Percentiles rank a stretch among this genome's conserved stretches.
Conservation (phyloP, 2,329 filamentous ascomycete genomes). For the Fusarium sp. region DNA sequence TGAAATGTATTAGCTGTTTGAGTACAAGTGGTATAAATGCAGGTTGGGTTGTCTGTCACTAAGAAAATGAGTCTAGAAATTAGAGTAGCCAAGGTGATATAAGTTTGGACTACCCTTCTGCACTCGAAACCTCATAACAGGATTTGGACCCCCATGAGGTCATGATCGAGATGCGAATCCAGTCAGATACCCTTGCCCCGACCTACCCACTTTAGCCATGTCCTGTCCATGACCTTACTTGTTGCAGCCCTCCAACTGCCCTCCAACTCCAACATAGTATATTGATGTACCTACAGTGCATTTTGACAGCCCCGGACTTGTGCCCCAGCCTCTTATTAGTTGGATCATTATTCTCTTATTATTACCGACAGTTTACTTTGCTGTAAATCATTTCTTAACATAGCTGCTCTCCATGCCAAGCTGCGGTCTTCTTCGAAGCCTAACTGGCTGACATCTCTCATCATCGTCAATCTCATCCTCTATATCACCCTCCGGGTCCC, state of each 20-base stretch:
- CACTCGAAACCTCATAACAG: conserved; percentile 41
- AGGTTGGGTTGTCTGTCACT: conserved; percentile 7
- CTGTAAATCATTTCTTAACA: conserved; percentile 48
- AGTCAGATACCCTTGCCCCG: conserved; percentile 19
- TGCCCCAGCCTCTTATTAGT: not conserved
- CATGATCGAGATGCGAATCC: conserved; percentile 43
- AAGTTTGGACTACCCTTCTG: conserved; percentile 31
- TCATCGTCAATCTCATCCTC: conserved; percentile 44
- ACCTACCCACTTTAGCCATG: conserved; percentile 8
- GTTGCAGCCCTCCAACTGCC: conserved; percentile 20
- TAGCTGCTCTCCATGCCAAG: conserved; percentile 62
- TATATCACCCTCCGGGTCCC: conserved; percentile 54
- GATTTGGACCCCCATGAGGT: conserved; percentile 49
- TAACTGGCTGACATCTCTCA: conserved; percentile 53
- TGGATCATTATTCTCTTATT: not conserved
- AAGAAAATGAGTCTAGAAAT: conserved; percentile 26
- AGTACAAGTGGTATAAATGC: not conserved
- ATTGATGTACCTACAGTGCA: not conserved
- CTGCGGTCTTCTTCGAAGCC: conserved; percentile 55
- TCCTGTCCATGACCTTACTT: not conserved
- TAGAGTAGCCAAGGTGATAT: conserved; percentile 38
- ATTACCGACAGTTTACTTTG: not conserved
- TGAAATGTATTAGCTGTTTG: conserved; percentile 16
- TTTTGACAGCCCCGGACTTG: not conserved
- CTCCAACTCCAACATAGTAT: not conserved